These are phyloP conservation scores for Calocybe gambosa DNA, from an alignment of 1,284 basidiomycete species.

Conservation along the genomic window DNA sequence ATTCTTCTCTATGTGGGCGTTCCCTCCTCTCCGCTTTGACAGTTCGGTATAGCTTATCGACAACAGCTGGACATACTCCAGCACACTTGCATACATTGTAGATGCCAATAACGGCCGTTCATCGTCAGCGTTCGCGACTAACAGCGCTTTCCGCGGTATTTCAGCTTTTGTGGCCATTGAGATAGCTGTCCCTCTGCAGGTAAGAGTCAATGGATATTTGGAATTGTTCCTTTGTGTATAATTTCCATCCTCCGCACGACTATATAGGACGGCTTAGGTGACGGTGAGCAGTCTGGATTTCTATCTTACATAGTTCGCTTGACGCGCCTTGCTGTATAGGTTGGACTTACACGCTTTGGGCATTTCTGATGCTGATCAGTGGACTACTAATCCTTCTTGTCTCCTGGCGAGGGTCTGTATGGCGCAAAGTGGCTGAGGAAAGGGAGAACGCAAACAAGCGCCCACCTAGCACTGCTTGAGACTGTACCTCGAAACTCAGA, in stretches of 20 bases:
- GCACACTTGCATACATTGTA: slow-evolving; percentile 69
- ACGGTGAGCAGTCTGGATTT: slow-evolving; percentile 24
- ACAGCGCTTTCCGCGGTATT: slow-evolving; percentile 65
- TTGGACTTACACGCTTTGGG: slow-evolving; percentile 72
- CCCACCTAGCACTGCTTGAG: neutral
- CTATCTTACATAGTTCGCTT: neutral
- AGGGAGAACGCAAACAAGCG: slow-evolving; percentile 19
- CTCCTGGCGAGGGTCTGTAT: slow-evolving; percentile 36
- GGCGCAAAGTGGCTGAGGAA: slow-evolving; percentile 35
- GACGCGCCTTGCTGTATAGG: no score
- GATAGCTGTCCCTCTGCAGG: slow-evolving; percentile 62
- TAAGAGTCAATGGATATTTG: slow-evolving; percentile 20
- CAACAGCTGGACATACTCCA: slow-evolving; percentile 61
- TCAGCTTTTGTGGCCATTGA: slow-evolving; percentile 69
- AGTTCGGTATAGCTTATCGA: slow-evolving; percentile 9
- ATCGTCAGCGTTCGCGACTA: slow-evolving; percentile 62
- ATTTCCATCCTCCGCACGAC: neutral
- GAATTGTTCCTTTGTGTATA: neutral
- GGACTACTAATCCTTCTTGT: slow-evolving; percentile 51
- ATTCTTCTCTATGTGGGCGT: slow-evolving; percentile 61
- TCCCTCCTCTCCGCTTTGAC: slow-evolving; percentile 1
- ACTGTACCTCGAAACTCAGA: neutral
- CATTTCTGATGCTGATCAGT: slow-evolving; percentile 49
- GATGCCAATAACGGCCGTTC: slow-evolving; percentile 75
- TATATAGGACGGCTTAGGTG: slow-evolving; percentile 33